phyloP scores from a whole-genome alignment of 805 yeast species.

The Ogataea pilisensis region DNA sequence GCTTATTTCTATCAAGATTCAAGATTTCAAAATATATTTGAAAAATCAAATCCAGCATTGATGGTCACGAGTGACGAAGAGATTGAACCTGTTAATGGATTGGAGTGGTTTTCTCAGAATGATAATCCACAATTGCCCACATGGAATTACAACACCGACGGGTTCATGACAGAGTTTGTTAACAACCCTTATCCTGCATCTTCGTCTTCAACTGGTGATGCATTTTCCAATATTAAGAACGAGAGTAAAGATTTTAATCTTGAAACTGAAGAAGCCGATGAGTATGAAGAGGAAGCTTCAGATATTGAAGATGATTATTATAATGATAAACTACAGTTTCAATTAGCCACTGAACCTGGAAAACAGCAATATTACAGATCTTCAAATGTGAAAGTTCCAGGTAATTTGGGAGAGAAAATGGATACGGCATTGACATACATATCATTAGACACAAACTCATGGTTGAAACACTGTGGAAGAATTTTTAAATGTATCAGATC shows the following conservation, averaged over 20 bases:
- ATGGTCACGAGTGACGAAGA: constrained; percentile 3
- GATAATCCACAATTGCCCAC: constrained; percentile 21
- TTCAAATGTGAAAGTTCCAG: constrained; percentile 27
- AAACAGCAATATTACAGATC: constrained; percentile 9
- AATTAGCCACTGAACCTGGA: neutral
- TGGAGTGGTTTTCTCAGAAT: constrained; percentile 17
- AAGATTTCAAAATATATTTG: constrained; percentile 21
- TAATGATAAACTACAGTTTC: constrained; percentile 8
- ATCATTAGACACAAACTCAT: constrained; percentile 71
- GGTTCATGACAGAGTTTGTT: constrained; percentile 30
- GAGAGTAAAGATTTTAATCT: constrained; percentile 7
- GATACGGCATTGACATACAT: constrained; percentile 54
- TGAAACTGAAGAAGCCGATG: constrained; percentile 20
- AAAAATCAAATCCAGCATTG: constrained; percentile 13
- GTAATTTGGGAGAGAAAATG: constrained; percentile 54
- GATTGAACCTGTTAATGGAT: constrained; percentile 1
- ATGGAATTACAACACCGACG: constrained; percentile 29
- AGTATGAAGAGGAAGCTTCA: constrained; percentile 14
- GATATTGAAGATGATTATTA: constrained; percentile 14
- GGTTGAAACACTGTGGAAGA: constrained; percentile 79
- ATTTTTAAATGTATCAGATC: constrained; percentile 64
- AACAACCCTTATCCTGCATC: constrained; percentile 23
- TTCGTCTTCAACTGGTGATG: constrained; percentile 2
- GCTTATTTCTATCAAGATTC: constrained; percentile 25
- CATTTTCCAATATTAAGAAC: neutral